Conservation (phyloP, 768 basidiomycete species). For the Leccinum variicolor region DNA sequence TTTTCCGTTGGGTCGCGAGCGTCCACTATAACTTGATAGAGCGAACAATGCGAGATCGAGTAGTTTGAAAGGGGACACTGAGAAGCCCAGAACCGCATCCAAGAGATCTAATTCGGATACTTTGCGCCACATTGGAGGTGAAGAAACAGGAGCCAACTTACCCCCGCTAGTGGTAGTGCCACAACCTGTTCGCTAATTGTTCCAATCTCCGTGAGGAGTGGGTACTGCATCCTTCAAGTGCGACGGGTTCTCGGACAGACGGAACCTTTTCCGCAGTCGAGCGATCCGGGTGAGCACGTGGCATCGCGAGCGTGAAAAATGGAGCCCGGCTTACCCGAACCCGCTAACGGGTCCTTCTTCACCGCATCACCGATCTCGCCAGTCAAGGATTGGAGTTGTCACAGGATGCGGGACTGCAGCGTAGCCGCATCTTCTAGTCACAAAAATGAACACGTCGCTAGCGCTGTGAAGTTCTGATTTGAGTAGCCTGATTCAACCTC, state of each 20-base stretch:
- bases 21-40: slow-evolving; percentile 18
- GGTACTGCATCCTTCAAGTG: neutral
- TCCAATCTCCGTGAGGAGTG: slow-evolving; percentile 8
- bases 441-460: neutral
- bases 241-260: neutral
- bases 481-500: neutral
- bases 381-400: neutral
- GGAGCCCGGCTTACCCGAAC: slow-evolving; percentile 1
- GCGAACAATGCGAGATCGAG: slow-evolving; percentile 23
- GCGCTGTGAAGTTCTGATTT: slow-evolving; percentile 3
- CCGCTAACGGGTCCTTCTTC: neutral
- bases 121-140: slow-evolving; percentile 4
- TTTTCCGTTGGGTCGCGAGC: neutral
- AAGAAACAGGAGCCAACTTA: slow-evolving; percentile 8
- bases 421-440: slow-evolving; percentile 5
- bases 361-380: neutral
- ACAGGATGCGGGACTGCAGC: slow-evolving; percentile 9
- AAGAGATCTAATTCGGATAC: slow-evolving; percentile 1
- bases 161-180: neutral
- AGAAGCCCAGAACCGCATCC: neutral
- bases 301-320: slow-evolving; percentile 7
- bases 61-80: slow-evolving; percentile 11
- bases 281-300: neutral
- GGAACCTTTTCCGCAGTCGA: slow-evolving; percentile 9
- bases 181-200: neutral